phyloP scores from a whole-genome alignment of 495 filamentous ascomycete genomes.

The Lasiosphaeris hirsuta region DNA sequence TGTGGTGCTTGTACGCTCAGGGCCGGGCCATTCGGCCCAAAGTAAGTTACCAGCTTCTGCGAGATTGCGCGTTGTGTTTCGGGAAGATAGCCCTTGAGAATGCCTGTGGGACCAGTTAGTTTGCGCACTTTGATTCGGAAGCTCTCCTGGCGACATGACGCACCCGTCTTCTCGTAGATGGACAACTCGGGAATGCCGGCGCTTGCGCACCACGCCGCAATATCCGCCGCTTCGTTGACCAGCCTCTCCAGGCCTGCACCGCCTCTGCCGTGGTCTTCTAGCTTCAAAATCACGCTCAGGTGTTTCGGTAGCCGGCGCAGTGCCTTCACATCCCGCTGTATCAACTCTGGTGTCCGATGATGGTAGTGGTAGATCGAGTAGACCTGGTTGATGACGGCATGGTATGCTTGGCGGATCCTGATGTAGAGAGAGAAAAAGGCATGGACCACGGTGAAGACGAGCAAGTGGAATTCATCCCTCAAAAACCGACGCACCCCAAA shows the following conservation, averaged over 20 bases:
- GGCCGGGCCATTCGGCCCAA: slow-evolving; percentile 63
- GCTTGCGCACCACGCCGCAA: slow-evolving; percentile 87
- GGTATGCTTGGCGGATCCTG: slow-evolving; percentile 72
- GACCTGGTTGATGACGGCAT: slow-evolving; percentile 68
- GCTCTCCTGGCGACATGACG: slow-evolving; percentile 8
- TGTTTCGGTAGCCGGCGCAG: slow-evolving; percentile 73
- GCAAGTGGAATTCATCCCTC: slow-evolving; percentile 59
- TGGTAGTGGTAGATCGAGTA: slow-evolving; percentile 85
- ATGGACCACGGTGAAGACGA: slow-evolving; percentile 72
- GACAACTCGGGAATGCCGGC: slow-evolving; percentile 81
- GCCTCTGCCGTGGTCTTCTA: slow-evolving; percentile 64
- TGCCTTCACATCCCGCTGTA: slow-evolving; percentile 78
- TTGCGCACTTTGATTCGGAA: not conserved
- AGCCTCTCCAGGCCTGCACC: slow-evolving; percentile 70
- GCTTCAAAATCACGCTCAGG: slow-evolving; percentile 78
- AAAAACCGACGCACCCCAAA: slow-evolving; percentile 66
- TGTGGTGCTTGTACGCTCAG: slow-evolving; percentile 77
- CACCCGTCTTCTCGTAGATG: slow-evolving; percentile 89
- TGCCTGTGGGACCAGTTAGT: slow-evolving; percentile 50
- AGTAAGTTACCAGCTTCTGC: slow-evolving; percentile 77
- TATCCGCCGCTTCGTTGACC: slow-evolving; percentile 84
- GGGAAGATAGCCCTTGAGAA: slow-evolving; percentile 79
- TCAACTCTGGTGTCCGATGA: slow-evolving; percentile 87
- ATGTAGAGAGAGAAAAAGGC: slow-evolving; percentile 82
- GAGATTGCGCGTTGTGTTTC: slow-evolving; percentile 69